Percentiles rank a stretch among this genome's conserved stretches.
phyloP scores from a whole-genome alignment of 2,329 filamentous ascomycete genomes.

The Tolypocladium tundrense region DNA sequence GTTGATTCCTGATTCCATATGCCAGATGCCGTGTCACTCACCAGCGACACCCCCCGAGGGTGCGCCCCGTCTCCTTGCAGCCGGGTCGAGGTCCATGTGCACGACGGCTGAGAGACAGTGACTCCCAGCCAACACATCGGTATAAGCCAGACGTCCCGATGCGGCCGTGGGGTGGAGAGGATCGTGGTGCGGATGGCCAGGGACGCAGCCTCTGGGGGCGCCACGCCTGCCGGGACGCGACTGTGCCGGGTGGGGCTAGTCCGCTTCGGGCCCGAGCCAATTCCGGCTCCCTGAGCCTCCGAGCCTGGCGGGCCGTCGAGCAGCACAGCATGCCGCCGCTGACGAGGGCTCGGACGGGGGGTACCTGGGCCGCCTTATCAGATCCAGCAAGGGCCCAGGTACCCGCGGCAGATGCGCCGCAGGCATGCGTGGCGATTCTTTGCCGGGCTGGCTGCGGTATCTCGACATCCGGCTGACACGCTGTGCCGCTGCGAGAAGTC shows the following conservation, averaged over 20 bases:
- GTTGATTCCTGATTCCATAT: background rate
- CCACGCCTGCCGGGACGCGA: background rate
- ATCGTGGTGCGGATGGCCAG: background rate
- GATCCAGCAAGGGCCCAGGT: background rate
- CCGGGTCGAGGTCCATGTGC: background rate
- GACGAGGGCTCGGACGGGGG: background rate
- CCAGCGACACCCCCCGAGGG: background rate
- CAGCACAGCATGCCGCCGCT: background rate
- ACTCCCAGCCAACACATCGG: background rate
- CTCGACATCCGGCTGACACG: background rate
- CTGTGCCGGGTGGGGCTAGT: background rate
- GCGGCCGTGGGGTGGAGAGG: background rate
- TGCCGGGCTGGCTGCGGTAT: background rate
- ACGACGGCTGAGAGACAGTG: no score
- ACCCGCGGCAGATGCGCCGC: background rate
- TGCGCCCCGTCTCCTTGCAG: background rate
- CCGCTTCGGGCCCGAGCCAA: background rate
- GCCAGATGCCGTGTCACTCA: background rate
- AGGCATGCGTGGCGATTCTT: background rate
- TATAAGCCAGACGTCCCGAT: background rate
- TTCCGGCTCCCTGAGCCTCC: background rate
- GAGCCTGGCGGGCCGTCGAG: background rate
- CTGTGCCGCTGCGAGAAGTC: background rate
- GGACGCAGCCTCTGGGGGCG: background rate
- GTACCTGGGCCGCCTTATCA: background rate